Base-by-base conservation (phyloP, 2,329 filamentous ascomycete genomes). In the Epichloe brachyelytri region DNA sequence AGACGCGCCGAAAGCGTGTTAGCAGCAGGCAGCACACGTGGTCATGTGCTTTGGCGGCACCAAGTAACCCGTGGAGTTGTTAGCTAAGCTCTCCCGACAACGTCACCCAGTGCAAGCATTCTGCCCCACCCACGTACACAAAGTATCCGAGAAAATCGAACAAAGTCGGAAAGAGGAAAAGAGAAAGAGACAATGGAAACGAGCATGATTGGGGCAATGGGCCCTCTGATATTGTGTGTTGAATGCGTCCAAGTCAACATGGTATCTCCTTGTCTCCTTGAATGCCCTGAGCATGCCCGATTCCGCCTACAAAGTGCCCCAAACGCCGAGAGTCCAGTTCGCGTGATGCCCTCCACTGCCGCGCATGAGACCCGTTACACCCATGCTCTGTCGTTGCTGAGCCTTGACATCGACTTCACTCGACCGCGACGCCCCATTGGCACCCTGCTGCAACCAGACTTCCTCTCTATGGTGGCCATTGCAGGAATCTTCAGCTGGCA, bases 381-480 rank as follows among this genome's bases (percentile, higher is more conserved):
- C 80, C 70, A 85, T 73, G 59, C 82, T 85, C 63, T 85, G 81
- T 52, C 82, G 73, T 56, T 82, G 77, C 49, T 75, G 74, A 2
- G 71, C 68, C 64, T 77, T 78, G 41, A 74, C 60, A 53, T 82
- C 79, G 4, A 83, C 71, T 14, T 86, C 83, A 43, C 65, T 72
- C 1, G 79, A 73, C 44, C 74, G 74, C 17, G 72, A 77, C 1
- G 83, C 83, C 3, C 83, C 83, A 17, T 70, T 69, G 20, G 77
- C 68, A 2, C 86, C 86, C 56, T 87, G 76, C 57, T 80, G 79
- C 44, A 82, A 63, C 75, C 86, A 91, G 36, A 79, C 71, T 6
- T 91, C 86, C 82, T 73, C 55, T 89, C 86, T 19, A 90, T 71
- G 33, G 82, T 78, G 2, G 83, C 82, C 49, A 87, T 75, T 2